These are phyloP conservation scores for Chlamydomonas incerta DNA, from an alignment of 139 green algal species.

Conservation along the genomic window DNA sequence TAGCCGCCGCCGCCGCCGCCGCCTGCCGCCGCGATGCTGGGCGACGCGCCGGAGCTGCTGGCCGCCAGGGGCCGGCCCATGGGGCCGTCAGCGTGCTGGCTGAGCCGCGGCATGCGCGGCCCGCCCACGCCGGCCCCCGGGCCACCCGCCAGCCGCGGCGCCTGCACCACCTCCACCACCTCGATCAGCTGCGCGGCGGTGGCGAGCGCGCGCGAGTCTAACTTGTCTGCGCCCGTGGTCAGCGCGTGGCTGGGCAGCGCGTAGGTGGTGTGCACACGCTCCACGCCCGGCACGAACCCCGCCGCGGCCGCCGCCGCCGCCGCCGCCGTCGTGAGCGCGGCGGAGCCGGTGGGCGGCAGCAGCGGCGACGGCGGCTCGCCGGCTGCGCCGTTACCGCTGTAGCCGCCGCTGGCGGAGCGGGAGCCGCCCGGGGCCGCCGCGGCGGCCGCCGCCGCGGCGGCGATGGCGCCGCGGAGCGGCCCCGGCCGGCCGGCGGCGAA, in stretches of 20 bases:
- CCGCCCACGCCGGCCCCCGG: not conserved
- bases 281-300: constrained; percentile 3
- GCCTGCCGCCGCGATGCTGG: no score
- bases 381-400: not conserved
- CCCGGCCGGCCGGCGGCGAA: no score
- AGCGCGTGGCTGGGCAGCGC: constrained; percentile 21
- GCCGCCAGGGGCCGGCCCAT: not conserved
- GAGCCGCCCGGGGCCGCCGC: no score
- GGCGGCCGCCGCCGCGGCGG: no score
- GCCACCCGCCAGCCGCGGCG: constrained; percentile 2
- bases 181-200: constrained; percentile 13
- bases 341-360: not conserved
- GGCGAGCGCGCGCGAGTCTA: not conserved
- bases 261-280: constrained; percentile 32
- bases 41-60: not conserved
- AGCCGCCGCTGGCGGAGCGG: no score
- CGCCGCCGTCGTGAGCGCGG: not conserved
- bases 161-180: constrained; percentile 37
- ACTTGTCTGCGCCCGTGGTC: not conserved
- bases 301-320: not conserved
- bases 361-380: not conserved
- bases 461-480: no score
- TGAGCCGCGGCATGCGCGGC: no score
- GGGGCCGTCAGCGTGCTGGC: not conserved
- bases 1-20: no score